phyloP scores from a whole-genome alignment of 2,329 filamentous ascomycete genomes.

The Monosporascus sp. region DNA sequence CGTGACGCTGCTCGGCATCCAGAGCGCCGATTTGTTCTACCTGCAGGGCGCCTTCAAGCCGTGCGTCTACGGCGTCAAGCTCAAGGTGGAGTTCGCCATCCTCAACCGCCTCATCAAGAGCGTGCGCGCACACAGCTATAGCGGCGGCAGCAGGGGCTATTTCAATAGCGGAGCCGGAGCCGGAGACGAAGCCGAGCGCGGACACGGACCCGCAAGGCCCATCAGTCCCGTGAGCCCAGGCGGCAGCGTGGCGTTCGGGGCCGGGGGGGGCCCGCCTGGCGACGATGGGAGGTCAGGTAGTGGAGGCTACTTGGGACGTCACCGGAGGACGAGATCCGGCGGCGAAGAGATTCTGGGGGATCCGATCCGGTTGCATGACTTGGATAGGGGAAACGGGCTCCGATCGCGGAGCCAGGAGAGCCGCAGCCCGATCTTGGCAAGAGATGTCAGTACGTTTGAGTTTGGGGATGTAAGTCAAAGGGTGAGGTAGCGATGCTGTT shows the following conservation, averaged over 20 bases:
- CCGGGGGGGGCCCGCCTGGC: neutral
- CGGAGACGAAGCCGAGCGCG: neutral
- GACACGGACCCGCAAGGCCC: neutral
- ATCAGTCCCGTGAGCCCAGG: neutral
- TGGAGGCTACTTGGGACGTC: neutral
- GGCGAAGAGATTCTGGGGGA: neutral
- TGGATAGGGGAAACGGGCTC: neutral
- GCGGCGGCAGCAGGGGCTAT: neutral
- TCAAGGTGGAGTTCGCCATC: conserved; percentile 30
- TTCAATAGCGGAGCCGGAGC: neutral
- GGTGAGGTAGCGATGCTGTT: too few relatives aligned
- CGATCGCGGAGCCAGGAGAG: neutral
- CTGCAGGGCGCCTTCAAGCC: conserved; percentile 30
- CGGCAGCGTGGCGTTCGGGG: neutral
- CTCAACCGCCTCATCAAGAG: conserved; percentile 27
- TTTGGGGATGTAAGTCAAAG: too few relatives aligned
- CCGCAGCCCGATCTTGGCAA: neutral
- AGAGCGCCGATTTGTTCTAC: conserved; percentile 31
- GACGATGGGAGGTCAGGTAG: neutral
- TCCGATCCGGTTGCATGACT: neutral
- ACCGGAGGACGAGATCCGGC: neutral
- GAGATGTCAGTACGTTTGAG: neutral
- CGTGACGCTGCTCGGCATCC: conserved; percentile 30
- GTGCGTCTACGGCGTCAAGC: conserved; percentile 28
- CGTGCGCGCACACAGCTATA: conserved; percentile 1